Percentiles rank a stretch among this genome's conserved stretches.
phyloP scores from a whole-genome alignment of 805 yeast genomes.

The Starmerella scarabaei region DNA sequence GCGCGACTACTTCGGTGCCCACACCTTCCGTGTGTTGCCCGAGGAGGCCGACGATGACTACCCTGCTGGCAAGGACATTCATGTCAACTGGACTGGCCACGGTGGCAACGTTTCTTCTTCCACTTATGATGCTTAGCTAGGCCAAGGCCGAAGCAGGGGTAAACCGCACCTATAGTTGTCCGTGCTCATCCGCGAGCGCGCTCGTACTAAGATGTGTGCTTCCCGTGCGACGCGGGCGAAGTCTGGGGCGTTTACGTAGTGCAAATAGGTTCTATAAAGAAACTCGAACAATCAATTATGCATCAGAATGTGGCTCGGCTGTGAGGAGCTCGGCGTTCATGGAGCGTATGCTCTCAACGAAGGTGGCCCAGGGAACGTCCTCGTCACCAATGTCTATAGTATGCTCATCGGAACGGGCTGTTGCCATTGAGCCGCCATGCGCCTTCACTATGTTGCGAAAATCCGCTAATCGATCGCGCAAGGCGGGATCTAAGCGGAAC shows the following conservation, averaged over 20 bases:
- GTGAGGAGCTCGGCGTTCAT: conserved; percentile 12
- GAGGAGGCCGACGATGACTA: conserved; percentile 62
- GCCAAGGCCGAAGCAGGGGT: too few relatives aligned
- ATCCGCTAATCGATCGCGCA: conserved; percentile 48
- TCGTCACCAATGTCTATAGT: conserved; percentile 10
- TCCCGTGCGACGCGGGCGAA: too few relatives aligned
- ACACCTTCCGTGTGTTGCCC: conserved; percentile 92
- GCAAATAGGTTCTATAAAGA: too few relatives aligned
- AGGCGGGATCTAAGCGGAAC: conserved; percentile 43
- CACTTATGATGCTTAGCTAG: conserved; percentile 69
- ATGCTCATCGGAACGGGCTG: conserved; percentile 1
- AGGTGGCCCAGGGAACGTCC: conserved; percentile 9
- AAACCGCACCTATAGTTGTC: too few relatives aligned
- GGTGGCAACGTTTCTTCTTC: conserved; percentile 97
- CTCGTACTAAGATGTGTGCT: too few relatives aligned
- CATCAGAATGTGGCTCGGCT: too few relatives aligned
- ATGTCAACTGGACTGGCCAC: conserved; percentile 97
- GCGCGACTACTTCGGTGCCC: conserved; percentile 99
- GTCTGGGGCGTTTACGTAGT: too few relatives aligned
- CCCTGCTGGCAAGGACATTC: conserved; percentile 74
- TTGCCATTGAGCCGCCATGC: conserved; percentile 40
- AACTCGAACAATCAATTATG: too few relatives aligned
- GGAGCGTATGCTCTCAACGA: conserved; percentile 15
- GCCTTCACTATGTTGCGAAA: conserved; percentile 44
- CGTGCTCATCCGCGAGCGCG: too few relatives aligned